Evolutionary conservation across 169 alveolate genomes (phyloP), one percentile per base, ranked within the genome.

Genomic region (Plasmodium cynomolgi): DNA sequence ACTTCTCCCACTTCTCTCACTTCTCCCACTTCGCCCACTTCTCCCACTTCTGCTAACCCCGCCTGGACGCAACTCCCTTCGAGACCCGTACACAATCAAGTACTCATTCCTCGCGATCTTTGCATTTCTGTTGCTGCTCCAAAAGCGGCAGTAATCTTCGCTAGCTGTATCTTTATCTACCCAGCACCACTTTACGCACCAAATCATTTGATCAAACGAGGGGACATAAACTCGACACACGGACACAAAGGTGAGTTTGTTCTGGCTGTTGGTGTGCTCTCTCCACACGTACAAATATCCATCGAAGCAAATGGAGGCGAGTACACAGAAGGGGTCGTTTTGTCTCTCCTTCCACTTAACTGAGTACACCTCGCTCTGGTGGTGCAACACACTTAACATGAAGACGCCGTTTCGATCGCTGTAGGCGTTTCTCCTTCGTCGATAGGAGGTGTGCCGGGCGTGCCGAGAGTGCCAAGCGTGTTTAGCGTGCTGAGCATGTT

Each of bases 231-330:
- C 56, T 82, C 92, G 47, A 11, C 95, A 91, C 17, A 81, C 84
- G 26, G 95, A 91, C 3, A 41, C 71, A 81, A 81, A 91, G 20
- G 95, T 91, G 26, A 91, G 23, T 72, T 91, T 91, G 75, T 91
- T 91, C 29, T 91, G 84, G 72, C 92, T 72, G 44, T 83, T 82
- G 74, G 62, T 73, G 8, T 81, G 71, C 23, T 91, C 95, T 41
- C 83, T 91, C 95, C 95, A 91, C 58, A 91, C 72, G 58, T 91
- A 91, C 62, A 91, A 26, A 41, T 91, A 91, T n/a, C 95, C 95
- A 72, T 91, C 95, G 58, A 23, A 50, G 58, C 95, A 91, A 15
- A 91, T 47, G 7, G 95, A 91, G 2, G 84, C 84, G 56, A 82
- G 34, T 6, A 91, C 75, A 2, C 86, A 81, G 58, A 83, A 71